These are phyloP conservation scores for Heliamphora pulchella DNA, from an alignment of 179 eudicot species.

Conservation along the genomic window DNA sequence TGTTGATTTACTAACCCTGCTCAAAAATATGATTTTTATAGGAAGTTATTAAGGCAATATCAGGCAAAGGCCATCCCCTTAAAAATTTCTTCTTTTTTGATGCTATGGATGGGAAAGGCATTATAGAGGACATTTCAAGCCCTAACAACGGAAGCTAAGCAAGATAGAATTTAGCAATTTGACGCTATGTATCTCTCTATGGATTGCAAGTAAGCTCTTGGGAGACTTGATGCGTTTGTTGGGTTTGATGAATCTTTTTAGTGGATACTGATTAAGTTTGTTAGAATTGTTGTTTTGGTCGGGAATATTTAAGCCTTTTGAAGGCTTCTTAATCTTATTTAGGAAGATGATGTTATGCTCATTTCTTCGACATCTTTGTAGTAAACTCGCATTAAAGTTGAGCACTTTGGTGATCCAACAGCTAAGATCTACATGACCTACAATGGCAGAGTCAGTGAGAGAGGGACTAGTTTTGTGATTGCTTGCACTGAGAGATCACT, in stretches of 20 bases:
- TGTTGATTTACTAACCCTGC: background rate
- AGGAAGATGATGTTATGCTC: background rate
- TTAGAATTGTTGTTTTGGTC: background rate
- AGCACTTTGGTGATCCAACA: background rate
- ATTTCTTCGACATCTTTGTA: background rate
- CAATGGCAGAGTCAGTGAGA: too few species aligned
- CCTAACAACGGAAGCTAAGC: constrained; percentile 22
- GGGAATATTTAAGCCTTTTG: background rate
- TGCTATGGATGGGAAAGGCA: constrained; percentile 82
- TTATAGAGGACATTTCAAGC: constrained; percentile 69
- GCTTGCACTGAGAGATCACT: too few species aligned
- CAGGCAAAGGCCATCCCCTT: constrained; percentile 87
- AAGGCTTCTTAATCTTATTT: background rate
- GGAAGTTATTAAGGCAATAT: constrained; percentile 96
- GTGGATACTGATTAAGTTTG: background rate
- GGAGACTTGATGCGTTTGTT: background rate
- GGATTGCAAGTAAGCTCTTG: background rate
- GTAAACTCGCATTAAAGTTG: background rate
- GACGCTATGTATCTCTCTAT: background rate
- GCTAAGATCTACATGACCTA: too few species aligned
- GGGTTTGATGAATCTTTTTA: background rate
- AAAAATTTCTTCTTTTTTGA: constrained; percentile 90
- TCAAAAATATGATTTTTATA: constrained; percentile 3
- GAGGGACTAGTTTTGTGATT: too few species aligned
- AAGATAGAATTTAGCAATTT: background rate